phyloP scores from a whole-genome alignment of 495 filamentous ascomycete genomes.

The Bacidia rubella region DNA sequence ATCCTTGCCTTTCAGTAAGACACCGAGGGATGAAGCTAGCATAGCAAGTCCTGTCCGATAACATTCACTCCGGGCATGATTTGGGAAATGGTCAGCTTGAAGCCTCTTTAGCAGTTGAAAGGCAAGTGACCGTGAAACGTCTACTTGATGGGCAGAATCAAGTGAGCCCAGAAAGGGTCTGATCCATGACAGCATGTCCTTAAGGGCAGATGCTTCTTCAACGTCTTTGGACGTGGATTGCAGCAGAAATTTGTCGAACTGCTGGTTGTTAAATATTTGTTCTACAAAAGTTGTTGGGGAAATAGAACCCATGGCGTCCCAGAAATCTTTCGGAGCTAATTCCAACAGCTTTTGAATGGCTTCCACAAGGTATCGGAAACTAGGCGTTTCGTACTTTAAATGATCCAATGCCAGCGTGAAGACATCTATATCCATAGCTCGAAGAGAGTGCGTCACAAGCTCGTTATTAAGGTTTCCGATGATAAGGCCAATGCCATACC shows the following conservation, averaged over 20 bases:
- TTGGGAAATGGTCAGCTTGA: slow-evolving; percentile 36
- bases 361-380: slow-evolving; percentile 48
- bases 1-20: slow-evolving; percentile 38
- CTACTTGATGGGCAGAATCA: slow-evolving; percentile 50
- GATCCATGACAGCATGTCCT: slow-evolving; percentile 58
- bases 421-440: slow-evolving; percentile 65
- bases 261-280: slow-evolving; percentile 58
- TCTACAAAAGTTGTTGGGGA: slow-evolving; percentile 62
- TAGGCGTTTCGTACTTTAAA: slow-evolving; percentile 44
- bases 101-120: slow-evolving; percentile 55
- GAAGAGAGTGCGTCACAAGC: slow-evolving; percentile 61
- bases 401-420: slow-evolving; percentile 67
- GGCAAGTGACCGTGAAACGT: slow-evolving; percentile 57
- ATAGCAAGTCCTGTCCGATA: slow-evolving; percentile 36
- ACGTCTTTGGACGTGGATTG: slow-evolving; percentile 41
- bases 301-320: slow-evolving; percentile 70
- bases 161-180: slow-evolving; percentile 63
- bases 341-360: slow-evolving; percentile 53
- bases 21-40: slow-evolving; percentile 36
- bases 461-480: slow-evolving; percentile 56
- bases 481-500: slow-evolving; percentile 60
- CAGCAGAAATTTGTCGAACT: slow-evolving; percentile 47
- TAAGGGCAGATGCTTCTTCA: slow-evolving; percentile 40
- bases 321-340: slow-evolving; percentile 65
- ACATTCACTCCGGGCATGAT: slow-evolving; percentile 34